These are phyloP conservation scores for Taphrina communis DNA, from an alignment of 1,139 yeast genomes.

Conservation along the genomic window DNA sequence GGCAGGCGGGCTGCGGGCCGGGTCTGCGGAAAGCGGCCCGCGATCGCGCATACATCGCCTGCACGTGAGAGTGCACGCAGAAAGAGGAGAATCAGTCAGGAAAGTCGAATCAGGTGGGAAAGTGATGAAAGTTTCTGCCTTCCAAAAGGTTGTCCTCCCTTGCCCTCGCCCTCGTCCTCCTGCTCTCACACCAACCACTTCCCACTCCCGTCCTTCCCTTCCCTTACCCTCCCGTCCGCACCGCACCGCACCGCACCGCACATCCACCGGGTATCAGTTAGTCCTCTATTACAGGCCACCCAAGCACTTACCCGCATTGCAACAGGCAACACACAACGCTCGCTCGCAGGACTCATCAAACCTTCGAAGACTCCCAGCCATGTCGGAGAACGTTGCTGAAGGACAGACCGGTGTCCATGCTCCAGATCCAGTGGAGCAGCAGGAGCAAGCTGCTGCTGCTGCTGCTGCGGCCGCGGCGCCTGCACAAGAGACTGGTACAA, in stretches of 20 bases:
- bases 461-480: conserved; percentile 12
- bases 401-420: conserved; percentile 1
- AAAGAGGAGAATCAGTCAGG: neutral
- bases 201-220: conserved; percentile 17
- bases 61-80: neutral
- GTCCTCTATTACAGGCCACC: neutral
- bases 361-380: neutral
- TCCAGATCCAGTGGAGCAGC: conserved; percentile 8
- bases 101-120: neutral
- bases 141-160: neutral
- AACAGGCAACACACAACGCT: too few relatives aligned
- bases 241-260: conserved; percentile 2
- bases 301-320: too few relatives aligned
- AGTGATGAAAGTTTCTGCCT: neutral
- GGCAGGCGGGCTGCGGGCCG: too few relatives aligned
- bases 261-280: conserved; percentile 9
- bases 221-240: conserved; percentile 11
- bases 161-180: neutral
- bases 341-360: neutral
- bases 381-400: conserved; percentile 6
- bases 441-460: conserved; percentile 7
- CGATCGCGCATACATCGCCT: too few relatives aligned
- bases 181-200: conserved; percentile 3
- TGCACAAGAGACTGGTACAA: conserved; percentile 17
- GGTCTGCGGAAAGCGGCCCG: too few relatives aligned